Evolutionary conservation across 106 monocot species (phyloP).

Genomic region (Dioscorea alata): DNA sequence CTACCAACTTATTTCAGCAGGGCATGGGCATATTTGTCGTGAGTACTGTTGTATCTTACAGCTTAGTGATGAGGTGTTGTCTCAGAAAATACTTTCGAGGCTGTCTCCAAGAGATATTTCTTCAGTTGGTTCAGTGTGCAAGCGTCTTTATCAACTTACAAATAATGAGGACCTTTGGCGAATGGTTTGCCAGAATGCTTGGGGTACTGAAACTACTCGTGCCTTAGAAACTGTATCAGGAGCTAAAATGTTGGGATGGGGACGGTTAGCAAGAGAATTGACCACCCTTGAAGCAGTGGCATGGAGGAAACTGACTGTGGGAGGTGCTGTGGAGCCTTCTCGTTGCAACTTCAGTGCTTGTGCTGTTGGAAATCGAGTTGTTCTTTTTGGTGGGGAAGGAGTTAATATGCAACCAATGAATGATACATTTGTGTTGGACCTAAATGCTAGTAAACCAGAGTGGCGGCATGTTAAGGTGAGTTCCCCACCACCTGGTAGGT

Average conservation of each 20-base stretch:
- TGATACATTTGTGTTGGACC: slow-evolving; percentile 90
- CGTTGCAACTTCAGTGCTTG: slow-evolving; percentile 96
- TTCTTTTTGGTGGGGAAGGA: slow-evolving; percentile 94
- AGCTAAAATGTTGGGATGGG: slow-evolving; percentile 71
- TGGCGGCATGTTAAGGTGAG: slow-evolving; percentile 88
- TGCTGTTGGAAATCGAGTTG: slow-evolving; percentile 88
- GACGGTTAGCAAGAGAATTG: slow-evolving; percentile 74
- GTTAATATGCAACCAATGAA: slow-evolving; percentile 99
- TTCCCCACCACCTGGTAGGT: slow-evolving; percentile 86
- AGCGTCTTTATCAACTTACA: slow-evolving; percentile 43
- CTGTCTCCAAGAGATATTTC: slow-evolving; percentile 83
- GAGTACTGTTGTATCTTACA: slow-evolving; percentile 72
- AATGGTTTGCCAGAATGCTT: slow-evolving; percentile 94
- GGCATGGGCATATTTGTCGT: slow-evolving; percentile 29
- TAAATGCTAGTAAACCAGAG: slow-evolving; percentile 76
- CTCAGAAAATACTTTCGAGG: slow-evolving; percentile 74
- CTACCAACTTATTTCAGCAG: slow-evolving; percentile 26
- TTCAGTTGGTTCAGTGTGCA: slow-evolving; percentile 73
- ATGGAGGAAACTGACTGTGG: slow-evolving; percentile 85
- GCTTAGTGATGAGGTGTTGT: slow-evolving; percentile 81
- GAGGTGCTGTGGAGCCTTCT: slow-evolving; percentile 90
- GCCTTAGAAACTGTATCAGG: slow-evolving; percentile 61
- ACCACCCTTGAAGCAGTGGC: slow-evolving; percentile 88
- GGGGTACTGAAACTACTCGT: slow-evolving; percentile 73
- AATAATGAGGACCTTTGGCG: slow-evolving; percentile 87